Conservation (phyloP, 306 rosid species). For the Rosa chinensis region DNA sequence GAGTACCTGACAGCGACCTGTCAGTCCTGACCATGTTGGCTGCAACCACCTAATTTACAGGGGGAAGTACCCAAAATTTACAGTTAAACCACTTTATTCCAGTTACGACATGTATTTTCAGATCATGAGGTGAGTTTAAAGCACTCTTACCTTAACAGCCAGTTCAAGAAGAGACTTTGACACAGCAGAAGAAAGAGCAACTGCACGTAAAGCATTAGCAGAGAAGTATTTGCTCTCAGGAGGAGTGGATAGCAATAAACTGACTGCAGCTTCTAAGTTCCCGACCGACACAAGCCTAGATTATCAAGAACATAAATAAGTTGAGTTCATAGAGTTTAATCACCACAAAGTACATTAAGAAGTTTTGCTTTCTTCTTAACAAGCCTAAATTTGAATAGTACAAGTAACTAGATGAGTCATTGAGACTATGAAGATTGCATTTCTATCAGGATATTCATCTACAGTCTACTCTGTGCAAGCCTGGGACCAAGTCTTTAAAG, state of each 20-base stretch:
- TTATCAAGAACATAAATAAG: slow-evolving; percentile 9
- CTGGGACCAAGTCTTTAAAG: not conserved
- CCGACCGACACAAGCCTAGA: slow-evolving; percentile 88
- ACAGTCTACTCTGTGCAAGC: not conserved
- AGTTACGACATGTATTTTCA: slow-evolving; percentile 23
- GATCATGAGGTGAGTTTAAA: slow-evolving; percentile 22
- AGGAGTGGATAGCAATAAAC: slow-evolving; percentile 91
- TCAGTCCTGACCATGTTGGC: slow-evolving; percentile 99
- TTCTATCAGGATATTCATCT: not conserved
- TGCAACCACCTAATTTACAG: slow-evolving; percentile 73
- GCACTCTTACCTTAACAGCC: slow-evolving; percentile 88
- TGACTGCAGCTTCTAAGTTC: slow-evolving; percentile 91
- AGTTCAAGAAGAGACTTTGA: slow-evolving; percentile 93
- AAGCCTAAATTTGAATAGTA: not conserved
- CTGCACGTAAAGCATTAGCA: slow-evolving; percentile 89
- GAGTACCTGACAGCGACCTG: slow-evolving; percentile 92
- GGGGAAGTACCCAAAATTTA: slow-evolving; percentile 20
- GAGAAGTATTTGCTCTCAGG: slow-evolving; percentile 96
- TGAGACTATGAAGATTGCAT: not conserved
- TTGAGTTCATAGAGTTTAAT: slow-evolving; percentile 22
- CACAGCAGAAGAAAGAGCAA: slow-evolving; percentile 96
- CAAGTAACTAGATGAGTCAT: not conserved
- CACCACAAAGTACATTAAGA: not conserved
- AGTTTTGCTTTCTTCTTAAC: not conserved
- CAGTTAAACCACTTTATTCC: slow-evolving; percentile 20